Evolutionary conservation across 140 eudicot genomes (phyloP), one percentile per base, ranked within the genome.

Genomic region (Erigeron philadelphicus): DNA sequence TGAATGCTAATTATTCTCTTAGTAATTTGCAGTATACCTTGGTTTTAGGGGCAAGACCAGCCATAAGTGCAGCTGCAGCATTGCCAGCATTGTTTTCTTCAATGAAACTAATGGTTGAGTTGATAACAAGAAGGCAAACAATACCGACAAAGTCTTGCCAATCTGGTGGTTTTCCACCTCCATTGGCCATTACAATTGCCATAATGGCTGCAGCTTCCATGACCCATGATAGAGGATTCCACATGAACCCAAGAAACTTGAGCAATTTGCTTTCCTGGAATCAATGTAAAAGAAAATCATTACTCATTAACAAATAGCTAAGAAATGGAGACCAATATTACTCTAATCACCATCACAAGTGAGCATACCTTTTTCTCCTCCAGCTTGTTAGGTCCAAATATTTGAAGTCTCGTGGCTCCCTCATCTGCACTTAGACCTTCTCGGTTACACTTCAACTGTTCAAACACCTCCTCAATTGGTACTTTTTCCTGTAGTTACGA

Each of bases 161-260:
- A 50, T 82, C 87, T 35, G 87, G 87, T 47, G 84, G 84, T 44
- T 71, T 75, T 58, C 84, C 84, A 18, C 82, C 83, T 17, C 85
- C 85, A 67, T 83, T 83, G 11, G 85, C 88, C 73, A 83, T 9
- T 11, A 75, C 83, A 74, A 83, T 83, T 23, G 88, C 85, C 88
- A 83, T 83, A n/a, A 83, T 23, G 31, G 85, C 88, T 15, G 88
- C 88, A 47, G 76, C 79, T 80, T 83, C 88, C 88, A 83, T 83
- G 50, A 83, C 85, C 85, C 85, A 83, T 71, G 85, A 80, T 35
- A 80, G 76, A 23, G 88, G 88, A 68, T 83, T 83, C 88, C 88
- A 83, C 88, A 83, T 83, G 70, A 83, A 83, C 65, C 88, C 84
- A 38, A 83, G 81, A 82, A 78, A 78, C 83, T 82, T 82, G 76